Evolutionary conservation across 2,329 filamentous ascomycete species (phyloP).

Genomic region (Colletotrichum tofieldiae): DNA sequence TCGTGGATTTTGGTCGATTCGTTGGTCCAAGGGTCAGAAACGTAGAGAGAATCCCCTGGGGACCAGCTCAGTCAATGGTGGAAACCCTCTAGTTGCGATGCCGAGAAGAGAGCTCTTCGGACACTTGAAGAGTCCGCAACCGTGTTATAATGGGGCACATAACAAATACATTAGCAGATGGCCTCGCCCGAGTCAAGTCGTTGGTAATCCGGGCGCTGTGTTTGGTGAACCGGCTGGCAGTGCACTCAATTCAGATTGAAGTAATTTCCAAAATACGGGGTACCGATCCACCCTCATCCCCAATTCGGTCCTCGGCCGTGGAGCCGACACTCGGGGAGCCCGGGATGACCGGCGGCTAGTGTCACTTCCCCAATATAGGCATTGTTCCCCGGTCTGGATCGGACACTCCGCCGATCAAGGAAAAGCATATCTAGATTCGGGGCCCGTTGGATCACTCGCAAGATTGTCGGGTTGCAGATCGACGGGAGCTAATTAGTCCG

Average conservation of each 20-base stretch:
- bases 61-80: too few relatives aligned
- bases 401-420: constrained; percentile 24
- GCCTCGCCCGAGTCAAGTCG: constrained; percentile 14
- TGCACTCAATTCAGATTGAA: constrained; percentile 23
- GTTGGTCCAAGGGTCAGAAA: too few relatives aligned
- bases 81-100: too few relatives aligned
- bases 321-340: constrained; percentile 13
- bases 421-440: constrained; percentile 32
- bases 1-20: too few relatives aligned
- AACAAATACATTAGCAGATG: not conserved
- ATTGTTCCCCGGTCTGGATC: constrained; percentile 1
- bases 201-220: constrained; percentile 16
- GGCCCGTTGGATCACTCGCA: not conserved
- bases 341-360: constrained; percentile 10
- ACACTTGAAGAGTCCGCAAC: too few relatives aligned
- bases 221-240: constrained; percentile 6
- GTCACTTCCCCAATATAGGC: not conserved
- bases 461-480: not conserved
- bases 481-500: too few relatives aligned
- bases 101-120: too few relatives aligned
- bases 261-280: constrained; percentile 37
- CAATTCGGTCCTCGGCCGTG: constrained; percentile 16
- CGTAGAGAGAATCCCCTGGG: too few relatives aligned
- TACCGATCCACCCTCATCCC: constrained; percentile 16
- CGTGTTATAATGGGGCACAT: too few relatives aligned